Conservation (phyloP, 2,329 filamentous ascomycete species). For the Neodidymelliopsis sp. region DNA sequence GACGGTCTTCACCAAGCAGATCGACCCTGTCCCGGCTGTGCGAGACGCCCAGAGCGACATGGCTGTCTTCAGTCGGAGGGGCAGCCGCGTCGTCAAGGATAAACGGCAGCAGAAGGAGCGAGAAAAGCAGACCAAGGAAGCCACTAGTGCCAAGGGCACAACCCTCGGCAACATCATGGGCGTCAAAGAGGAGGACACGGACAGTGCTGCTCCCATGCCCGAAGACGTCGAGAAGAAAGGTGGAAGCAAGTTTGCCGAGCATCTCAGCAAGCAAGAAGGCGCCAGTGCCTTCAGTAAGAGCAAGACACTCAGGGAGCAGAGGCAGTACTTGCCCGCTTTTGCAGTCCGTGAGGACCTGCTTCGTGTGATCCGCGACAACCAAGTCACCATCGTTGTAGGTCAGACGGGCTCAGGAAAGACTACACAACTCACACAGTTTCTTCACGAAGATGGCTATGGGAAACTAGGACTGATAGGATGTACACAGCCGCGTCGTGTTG, state of each 20-base stretch:
- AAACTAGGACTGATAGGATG: slow-evolving; percentile 91
- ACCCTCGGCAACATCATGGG: slow-evolving; percentile 95
- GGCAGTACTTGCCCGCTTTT: slow-evolving; percentile 93
- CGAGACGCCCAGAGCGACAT: slow-evolving; percentile 96
- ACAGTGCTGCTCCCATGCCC: slow-evolving; percentile 81
- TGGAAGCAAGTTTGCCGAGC: slow-evolving; percentile 83
- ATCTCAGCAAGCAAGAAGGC: slow-evolving; percentile 83
- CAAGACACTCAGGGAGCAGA: slow-evolving; percentile 88
- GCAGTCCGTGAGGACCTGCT: slow-evolving; percentile 93
- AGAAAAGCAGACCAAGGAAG: slow-evolving; percentile 92
- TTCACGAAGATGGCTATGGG: slow-evolving; percentile 94
- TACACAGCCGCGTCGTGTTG: slow-evolving; percentile 94
- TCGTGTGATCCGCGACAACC: slow-evolving; percentile 92
- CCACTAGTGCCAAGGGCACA: slow-evolving; percentile 91
- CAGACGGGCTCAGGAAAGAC: slow-evolving; percentile 98
- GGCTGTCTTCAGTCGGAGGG: slow-evolving; percentile 96
- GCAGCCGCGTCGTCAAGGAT: slow-evolving; percentile 91
- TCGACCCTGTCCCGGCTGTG: slow-evolving; percentile 93
- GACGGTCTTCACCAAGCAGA: slow-evolving; percentile 95
- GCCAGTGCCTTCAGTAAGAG: slow-evolving; percentile 92
- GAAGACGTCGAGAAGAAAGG: slow-evolving; percentile 73
- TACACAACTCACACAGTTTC: slow-evolving; percentile 94
- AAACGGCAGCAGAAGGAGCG: slow-evolving; percentile 90
- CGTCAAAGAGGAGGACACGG: slow-evolving; percentile 86
- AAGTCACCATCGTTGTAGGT: slow-evolving; percentile 95